Evolutionary conservation across 2,329 filamentous ascomycete genomes (phyloP).

Genomic region (Xylaria sp.): DNA sequence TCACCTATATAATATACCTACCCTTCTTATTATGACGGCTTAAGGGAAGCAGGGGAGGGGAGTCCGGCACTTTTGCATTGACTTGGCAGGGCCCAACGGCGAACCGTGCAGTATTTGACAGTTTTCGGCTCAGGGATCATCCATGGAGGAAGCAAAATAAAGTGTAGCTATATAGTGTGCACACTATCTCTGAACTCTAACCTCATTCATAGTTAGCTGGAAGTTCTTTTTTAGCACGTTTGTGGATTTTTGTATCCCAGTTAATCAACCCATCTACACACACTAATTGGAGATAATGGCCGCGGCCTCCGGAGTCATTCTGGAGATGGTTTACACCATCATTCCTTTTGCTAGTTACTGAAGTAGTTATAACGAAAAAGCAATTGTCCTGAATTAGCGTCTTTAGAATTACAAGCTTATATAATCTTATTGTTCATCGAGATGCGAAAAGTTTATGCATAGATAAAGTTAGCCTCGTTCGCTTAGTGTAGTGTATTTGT

Average conservation of each 20-base stretch:
- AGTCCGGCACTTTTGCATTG: conserved; percentile 20
- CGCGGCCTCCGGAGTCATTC: background rate
- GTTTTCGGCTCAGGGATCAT: conserved; percentile 13
- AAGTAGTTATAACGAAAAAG: too few species aligned
- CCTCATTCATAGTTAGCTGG: background rate
- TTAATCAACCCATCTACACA: background rate
- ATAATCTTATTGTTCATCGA: background rate
- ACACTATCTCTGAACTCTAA: background rate
- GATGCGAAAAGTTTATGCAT: background rate
- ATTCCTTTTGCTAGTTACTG: too few species aligned
- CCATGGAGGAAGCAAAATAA: background rate
- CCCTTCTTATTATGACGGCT: background rate
- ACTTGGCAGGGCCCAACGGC: background rate
- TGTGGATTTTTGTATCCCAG: background rate
- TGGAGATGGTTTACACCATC: background rate
- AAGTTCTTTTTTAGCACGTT: conserved; percentile 1
- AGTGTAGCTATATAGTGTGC: background rate
- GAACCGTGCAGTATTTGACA: conserved; percentile 13
- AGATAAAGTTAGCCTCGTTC: background rate
- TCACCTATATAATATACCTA: background rate
- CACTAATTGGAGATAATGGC: background rate
- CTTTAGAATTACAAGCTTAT: background rate
- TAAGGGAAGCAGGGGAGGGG: conserved; percentile 14
- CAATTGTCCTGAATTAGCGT: background rate
- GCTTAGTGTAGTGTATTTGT: background rate